Evolutionary conservation across 108 stramenopile genomes (phyloP).

Genomic region (Nannochloropsis salina): DNA sequence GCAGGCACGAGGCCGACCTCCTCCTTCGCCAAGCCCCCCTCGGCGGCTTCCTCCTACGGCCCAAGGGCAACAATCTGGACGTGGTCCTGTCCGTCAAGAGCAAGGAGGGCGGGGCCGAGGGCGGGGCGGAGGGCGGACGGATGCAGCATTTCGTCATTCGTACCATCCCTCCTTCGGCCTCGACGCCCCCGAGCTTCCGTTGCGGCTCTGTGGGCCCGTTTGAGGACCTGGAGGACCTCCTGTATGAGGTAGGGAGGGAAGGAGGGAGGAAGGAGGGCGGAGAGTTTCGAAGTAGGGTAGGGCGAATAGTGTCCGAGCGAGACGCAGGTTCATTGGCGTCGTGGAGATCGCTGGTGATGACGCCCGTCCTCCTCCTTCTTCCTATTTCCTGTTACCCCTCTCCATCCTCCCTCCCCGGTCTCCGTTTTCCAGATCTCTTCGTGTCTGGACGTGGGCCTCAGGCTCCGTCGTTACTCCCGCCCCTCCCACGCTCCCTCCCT

Average conservation of each 20-base stretch:
- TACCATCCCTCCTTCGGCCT: neutral
- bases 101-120: neutral
- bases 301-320: no score
- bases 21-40: neutral
- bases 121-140: neutral
- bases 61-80: constrained; percentile 3
- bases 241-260: neutral
- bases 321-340: no score
- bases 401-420: neutral
- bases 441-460: neutral
- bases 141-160: neutral
- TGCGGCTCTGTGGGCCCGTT: neutral
- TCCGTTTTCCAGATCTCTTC: neutral
- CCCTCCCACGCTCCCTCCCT: neutral
- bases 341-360: no score
- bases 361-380: no score
- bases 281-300: neutral
- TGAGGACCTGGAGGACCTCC: neutral
- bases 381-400: neutral
- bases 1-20: neutral
- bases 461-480: neutral
- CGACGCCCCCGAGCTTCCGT: neutral
- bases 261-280: neutral
- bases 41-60: neutral
- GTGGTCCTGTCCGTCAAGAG: neutral